phyloP scores from a whole-genome alignment of 441 rosid species.

The Gossypium schwendimanii region DNA sequence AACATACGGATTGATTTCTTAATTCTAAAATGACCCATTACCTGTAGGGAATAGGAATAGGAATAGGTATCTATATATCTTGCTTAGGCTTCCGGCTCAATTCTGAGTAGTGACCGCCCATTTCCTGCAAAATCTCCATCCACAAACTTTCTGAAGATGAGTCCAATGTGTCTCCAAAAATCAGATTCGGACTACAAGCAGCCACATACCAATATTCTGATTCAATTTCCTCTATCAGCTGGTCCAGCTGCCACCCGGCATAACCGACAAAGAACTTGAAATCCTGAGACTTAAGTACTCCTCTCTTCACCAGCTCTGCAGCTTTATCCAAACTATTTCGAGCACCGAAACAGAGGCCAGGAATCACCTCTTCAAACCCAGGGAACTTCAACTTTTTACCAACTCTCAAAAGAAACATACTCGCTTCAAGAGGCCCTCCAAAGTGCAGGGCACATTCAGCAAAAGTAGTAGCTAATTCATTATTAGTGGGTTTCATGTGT shows the following conservation, averaged over 20 bases:
- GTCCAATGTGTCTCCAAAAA: slow-evolving; percentile 38
- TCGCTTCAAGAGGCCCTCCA: slow-evolving; percentile 91
- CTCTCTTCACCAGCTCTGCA: slow-evolving; percentile 65
- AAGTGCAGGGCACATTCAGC: slow-evolving; percentile 74
- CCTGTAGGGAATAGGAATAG: background rate
- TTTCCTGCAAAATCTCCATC: slow-evolving; percentile 82
- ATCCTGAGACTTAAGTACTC: slow-evolving; percentile 67
- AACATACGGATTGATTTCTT: slow-evolving; percentile 18
- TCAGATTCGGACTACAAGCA: slow-evolving; percentile 69
- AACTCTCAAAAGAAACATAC: slow-evolving; percentile 63
- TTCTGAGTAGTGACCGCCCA: slow-evolving; percentile 86
- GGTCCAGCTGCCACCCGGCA: slow-evolving; percentile 90
- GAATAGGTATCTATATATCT: slow-evolving; percentile 40
- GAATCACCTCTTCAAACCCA: slow-evolving; percentile 75
- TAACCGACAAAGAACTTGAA: slow-evolving; percentile 86
- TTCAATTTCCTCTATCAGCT: slow-evolving; percentile 77
- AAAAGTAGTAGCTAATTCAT: slow-evolving; percentile 70
- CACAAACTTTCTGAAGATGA: slow-evolving; percentile 59
- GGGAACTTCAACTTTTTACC: slow-evolving; percentile 48
- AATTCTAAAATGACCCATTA: slow-evolving; percentile 1
- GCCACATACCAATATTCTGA: slow-evolving; percentile 77
- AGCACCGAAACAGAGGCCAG: slow-evolving; percentile 74
- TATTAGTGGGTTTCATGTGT: slow-evolving; percentile 66
- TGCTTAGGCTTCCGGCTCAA: slow-evolving; percentile 87
- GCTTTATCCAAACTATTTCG: slow-evolving; percentile 77